Evolutionary conservation across 169 alveolate genomes (phyloP), one percentile per base, ranked within the genome.

Genomic region (Cyclospora cayetanensis): DNA sequence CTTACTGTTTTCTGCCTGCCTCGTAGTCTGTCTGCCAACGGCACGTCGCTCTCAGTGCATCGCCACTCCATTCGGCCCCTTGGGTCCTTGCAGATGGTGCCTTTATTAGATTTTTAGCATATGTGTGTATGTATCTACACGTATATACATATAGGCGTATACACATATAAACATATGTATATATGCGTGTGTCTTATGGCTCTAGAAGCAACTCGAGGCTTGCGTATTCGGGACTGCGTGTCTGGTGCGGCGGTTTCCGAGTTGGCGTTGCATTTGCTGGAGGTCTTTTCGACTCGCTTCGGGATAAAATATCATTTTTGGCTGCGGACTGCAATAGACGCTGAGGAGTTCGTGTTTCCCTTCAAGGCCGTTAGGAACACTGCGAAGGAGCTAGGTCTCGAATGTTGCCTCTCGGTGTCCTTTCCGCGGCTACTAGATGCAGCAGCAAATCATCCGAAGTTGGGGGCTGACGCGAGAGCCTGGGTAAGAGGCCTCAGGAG

Each of bases 291-390:
- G 22, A 42, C 52, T 1, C 50, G 43, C n/a, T 79, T 43, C 27
- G 97, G 96, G 60, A 76, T 94, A 9, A 88, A 93, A 65, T 95
- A 95, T 87, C 95, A 95, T 15, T 95, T 95, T 87, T 94, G 93
- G 93, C 74, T 95, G 79, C 93, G 91, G 41, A 96, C 92, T 65
- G 92, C 94, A 27, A 93, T 95, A 27, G 95, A 95, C 90, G 94
- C 94, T 37, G 91, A 94, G 87, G 97, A 95, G 42, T 93, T 76
- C 68, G 94, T 90, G 31, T 89, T 93, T 2, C 95, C 95, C 11
- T 93, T 94, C 93, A 84, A 77, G 20, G 72, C 91, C 22, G 83
- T 90, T 63, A 84, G 95, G 43, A 29, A 41, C 4, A 79, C 90
- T 22, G 95, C 94, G 11, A 35, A 39, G 34, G 35, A 83, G 55